phyloP scores from a whole-genome alignment of 805 yeast species.

The Monosporozyma aerobia region DNA sequence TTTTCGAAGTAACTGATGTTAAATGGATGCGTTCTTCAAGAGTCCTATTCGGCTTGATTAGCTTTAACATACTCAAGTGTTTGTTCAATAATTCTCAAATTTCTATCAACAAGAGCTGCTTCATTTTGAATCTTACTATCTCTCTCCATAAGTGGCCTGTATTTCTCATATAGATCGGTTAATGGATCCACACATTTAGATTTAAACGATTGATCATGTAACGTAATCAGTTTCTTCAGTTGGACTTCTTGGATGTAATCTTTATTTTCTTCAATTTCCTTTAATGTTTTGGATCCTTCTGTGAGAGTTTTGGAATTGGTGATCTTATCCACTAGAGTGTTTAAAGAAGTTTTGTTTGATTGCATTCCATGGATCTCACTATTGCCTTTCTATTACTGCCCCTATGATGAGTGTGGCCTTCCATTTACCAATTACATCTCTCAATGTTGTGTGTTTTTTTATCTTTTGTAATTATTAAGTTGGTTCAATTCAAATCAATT shows the following conservation, averaged over 20 bases:
- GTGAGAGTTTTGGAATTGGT: constrained; percentile 4
- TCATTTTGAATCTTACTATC: constrained; percentile 40
- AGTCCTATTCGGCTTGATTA: constrained; percentile 7
- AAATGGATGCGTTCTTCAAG: no score
- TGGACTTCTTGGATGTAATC: constrained; percentile 22
- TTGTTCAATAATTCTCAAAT: constrained; percentile 59
- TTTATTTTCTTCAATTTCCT: constrained; percentile 23
- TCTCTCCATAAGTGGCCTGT: constrained; percentile 9
- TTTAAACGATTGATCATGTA: constrained; percentile 24
- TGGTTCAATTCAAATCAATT: no score
- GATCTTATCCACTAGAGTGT: neutral
- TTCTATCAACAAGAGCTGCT: constrained; percentile 65
- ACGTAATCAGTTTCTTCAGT: constrained; percentile 17
- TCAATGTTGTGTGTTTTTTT: no score
- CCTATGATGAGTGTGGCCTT: no score
- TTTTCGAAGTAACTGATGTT: no score
- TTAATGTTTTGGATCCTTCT: constrained; percentile 8
- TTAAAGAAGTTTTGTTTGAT: neutral
- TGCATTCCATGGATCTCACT: neutral
- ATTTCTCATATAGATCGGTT: constrained; percentile 14
- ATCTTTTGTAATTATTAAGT: neutral
- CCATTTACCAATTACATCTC: no score
- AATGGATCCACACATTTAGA: constrained; percentile 19
- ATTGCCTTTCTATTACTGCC: no score
- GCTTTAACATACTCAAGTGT: constrained; percentile 35